Conservation (phyloP, 2,329 filamentous ascomycete genomes). For the Xylaria sp. region DNA sequence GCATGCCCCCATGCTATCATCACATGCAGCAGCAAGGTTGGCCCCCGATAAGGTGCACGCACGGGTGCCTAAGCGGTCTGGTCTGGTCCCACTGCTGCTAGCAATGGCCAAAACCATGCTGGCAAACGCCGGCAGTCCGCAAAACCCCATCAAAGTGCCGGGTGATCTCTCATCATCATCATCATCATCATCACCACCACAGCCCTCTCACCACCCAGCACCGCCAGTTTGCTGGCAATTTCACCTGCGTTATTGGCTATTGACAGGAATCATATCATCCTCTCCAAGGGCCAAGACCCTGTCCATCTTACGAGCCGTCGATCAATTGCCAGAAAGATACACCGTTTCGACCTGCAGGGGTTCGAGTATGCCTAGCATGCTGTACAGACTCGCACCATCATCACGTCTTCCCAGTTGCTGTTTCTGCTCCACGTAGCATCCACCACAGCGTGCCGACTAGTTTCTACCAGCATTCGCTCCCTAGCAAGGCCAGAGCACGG, state of each 20-base stretch:
- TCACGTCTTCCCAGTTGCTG: constrained; percentile 8
- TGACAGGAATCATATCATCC: constrained; percentile 21
- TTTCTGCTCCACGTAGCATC: constrained; percentile 24
- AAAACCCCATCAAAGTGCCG: constrained; percentile 11
- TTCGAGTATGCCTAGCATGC: constrained; percentile 8
- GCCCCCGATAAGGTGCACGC: constrained; percentile 13
- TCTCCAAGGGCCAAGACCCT: constrained; percentile 24
- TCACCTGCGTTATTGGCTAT: constrained; percentile 26
- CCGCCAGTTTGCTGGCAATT: constrained; percentile 18
- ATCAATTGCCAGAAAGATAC: constrained; percentile 13
- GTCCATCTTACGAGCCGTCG: constrained; percentile 16
- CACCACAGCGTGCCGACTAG: constrained; percentile 1
- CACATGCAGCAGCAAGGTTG: constrained; percentile 5
- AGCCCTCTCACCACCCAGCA: background rate
- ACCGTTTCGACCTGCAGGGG: constrained; percentile 24
- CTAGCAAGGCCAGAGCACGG: background rate
- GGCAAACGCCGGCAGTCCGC: background rate
- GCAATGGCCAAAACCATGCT: background rate
- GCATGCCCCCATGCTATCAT: background rate
- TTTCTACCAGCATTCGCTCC: background rate
- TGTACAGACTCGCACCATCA: constrained; percentile 15
- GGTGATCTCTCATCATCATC: constrained; percentile 17
- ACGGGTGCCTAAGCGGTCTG: constrained; percentile 8
- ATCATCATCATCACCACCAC: constrained; percentile 6
- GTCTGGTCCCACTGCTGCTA: background rate